phyloP scores from a whole-genome alignment of 148 eudicot species.

The Chenopodium album region DNA sequence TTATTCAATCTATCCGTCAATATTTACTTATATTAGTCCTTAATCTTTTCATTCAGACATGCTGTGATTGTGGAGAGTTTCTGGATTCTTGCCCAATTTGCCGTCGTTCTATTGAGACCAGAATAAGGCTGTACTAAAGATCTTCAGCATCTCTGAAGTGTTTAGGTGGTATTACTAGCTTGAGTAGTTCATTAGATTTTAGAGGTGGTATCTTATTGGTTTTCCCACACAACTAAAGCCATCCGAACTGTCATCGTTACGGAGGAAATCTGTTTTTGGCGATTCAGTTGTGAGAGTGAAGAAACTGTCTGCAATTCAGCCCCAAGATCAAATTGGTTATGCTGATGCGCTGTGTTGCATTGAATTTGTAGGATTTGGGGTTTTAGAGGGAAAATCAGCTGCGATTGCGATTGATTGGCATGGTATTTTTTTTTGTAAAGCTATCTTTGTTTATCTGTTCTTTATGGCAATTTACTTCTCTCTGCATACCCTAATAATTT shows the following conservation, averaged over 20 bases:
- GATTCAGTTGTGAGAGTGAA: neutral
- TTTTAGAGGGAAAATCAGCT: neutral
- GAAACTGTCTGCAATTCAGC: neutral
- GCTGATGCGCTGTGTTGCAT: neutral
- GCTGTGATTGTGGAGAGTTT: conserved; percentile 85
- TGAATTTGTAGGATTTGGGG: neutral
- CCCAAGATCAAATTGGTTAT: neutral
- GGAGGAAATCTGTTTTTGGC: neutral
- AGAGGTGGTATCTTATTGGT: neutral
- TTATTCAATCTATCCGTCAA: neutral
- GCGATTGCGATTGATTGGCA: neutral
- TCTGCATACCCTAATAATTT: neutral
- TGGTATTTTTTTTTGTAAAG: conserved; percentile 7
- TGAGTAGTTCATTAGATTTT: conserved; percentile 4
- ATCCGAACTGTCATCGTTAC: neutral
- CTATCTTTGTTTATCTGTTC: neutral
- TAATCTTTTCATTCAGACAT: conserved; percentile 47
- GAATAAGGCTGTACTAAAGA: conserved; percentile 72
- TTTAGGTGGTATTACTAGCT: conserved; percentile 11
- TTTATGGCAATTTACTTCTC: neutral
- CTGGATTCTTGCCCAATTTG: conserved; percentile 84
- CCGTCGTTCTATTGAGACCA: conserved; percentile 63
- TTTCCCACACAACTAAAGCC: neutral
- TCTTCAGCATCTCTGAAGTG: conserved; percentile 8
- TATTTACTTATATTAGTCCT: conserved; percentile 1